These are phyloP conservation scores for Ambrosiella xylebori DNA, from an alignment of 2,329 filamentous ascomycete genomes.

Conservation along the genomic window DNA sequence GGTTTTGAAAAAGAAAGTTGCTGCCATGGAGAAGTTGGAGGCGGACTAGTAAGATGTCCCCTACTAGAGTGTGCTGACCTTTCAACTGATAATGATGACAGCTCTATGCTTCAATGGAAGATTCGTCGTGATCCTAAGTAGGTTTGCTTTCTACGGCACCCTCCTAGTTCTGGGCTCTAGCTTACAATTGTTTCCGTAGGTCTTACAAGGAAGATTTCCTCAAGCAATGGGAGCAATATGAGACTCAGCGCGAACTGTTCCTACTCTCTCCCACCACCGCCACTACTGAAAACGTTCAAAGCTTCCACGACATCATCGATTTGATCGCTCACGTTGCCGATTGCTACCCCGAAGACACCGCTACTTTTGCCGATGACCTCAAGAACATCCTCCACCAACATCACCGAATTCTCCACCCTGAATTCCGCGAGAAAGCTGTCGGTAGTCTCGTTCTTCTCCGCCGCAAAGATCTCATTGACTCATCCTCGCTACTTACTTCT, in stretches of 20 bases:
- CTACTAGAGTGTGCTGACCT: background rate
- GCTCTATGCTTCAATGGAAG: conserved; percentile 78
- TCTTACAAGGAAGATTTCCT: conserved; percentile 83
- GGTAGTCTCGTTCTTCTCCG: conserved; percentile 72
- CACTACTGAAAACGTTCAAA: conserved; percentile 61
- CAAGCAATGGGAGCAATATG: conserved; percentile 81
- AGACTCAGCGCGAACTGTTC: conserved; percentile 81
- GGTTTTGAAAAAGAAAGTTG: conserved; percentile 68
- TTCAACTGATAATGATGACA: conserved; percentile 20
- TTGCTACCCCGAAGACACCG: conserved; percentile 71
- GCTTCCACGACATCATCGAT: conserved; percentile 80
- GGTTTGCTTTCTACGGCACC: conserved; percentile 16
- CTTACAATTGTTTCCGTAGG: conserved; percentile 22
- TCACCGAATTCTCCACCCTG: conserved; percentile 64
- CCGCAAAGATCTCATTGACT: conserved; percentile 86
- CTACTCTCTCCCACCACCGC: conserved; percentile 64
- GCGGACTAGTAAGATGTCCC: conserved; percentile 52
- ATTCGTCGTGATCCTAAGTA: conserved; percentile 71
- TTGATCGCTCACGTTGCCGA: conserved; percentile 88
- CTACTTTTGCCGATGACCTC: conserved; percentile 61
- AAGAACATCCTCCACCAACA: conserved; percentile 66
- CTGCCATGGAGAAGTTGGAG: conserved; percentile 87
- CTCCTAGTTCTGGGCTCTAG: background rate
- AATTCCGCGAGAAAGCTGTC: conserved; percentile 86
- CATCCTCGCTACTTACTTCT: conserved; percentile 64